These are phyloP conservation scores for Lentinula novae-zelandiae DNA, from an alignment of 1,284 basidiomycete genomes.

Conservation along the genomic window DNA sequence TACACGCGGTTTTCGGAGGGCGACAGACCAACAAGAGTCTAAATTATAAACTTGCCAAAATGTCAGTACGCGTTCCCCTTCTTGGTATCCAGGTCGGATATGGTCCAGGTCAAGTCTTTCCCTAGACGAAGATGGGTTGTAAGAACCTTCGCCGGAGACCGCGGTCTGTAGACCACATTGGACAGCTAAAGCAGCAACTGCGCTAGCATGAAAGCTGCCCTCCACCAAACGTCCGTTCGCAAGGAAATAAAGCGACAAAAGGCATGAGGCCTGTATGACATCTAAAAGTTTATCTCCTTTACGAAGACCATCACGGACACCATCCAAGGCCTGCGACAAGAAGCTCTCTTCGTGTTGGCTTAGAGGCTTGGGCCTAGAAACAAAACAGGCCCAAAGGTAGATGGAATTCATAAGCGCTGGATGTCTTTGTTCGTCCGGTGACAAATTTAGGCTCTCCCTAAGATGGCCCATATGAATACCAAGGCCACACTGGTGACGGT, in stretches of 20 bases:
- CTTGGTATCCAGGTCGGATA: slow-evolving; percentile 48
- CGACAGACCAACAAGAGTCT: slow-evolving; percentile 65
- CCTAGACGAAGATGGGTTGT: slow-evolving; percentile 30
- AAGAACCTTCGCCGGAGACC: slow-evolving; percentile 31
- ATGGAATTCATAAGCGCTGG: slow-evolving; percentile 74
- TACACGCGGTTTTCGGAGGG: slow-evolving; percentile 51
- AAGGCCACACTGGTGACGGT: slow-evolving; percentile 69
- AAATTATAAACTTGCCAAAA: slow-evolving; percentile 72
- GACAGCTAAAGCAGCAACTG: slow-evolving; percentile 61
- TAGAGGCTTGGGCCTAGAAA: slow-evolving; percentile 65
- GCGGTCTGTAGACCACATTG: slow-evolving; percentile 64
- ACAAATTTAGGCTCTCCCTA: slow-evolving; percentile 50
- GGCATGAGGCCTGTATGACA: slow-evolving; percentile 68
- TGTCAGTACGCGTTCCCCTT: slow-evolving; percentile 60
- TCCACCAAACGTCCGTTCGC: slow-evolving; percentile 70
- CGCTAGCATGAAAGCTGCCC: slow-evolving; percentile 67
- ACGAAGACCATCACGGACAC: slow-evolving; percentile 56
- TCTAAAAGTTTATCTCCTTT: slow-evolving; percentile 55
- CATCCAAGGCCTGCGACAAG: slow-evolving; percentile 54
- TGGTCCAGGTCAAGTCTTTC: slow-evolving; percentile 50
- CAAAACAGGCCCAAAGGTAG: slow-evolving; percentile 76
- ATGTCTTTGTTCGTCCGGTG: slow-evolving; percentile 57
- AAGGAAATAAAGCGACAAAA: slow-evolving; percentile 70
- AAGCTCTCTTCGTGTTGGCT: slow-evolving; percentile 68
- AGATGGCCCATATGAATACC: slow-evolving; percentile 63